Evolutionary conservation across 768 basidiomycete species (phyloP).

Genomic region (Leccinellum albellum): DNA sequence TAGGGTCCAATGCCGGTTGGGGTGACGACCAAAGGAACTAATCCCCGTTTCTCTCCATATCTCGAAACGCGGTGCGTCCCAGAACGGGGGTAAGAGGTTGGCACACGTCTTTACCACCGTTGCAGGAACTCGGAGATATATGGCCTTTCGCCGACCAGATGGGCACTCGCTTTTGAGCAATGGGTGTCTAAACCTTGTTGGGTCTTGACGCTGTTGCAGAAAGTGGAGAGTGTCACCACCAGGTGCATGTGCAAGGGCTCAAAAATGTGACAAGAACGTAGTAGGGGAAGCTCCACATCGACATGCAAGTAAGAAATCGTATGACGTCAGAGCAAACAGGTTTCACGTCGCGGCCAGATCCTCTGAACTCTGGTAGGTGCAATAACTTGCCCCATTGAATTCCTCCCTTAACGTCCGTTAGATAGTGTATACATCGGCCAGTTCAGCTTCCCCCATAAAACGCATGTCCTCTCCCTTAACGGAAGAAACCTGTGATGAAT

Average conservation of each 20-base stretch:
- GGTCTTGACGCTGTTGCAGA: too few species aligned
- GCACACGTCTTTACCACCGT: too few species aligned
- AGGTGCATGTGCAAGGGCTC: too few species aligned
- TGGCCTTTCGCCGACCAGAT: neutral
- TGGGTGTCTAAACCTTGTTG: too few species aligned
- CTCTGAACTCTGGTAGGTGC: too few species aligned
- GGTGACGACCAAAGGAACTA: neutral
- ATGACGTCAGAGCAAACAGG: neutral
- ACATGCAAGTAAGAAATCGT: neutral
- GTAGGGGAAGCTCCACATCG: too few species aligned
- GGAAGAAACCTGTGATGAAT: too few species aligned
- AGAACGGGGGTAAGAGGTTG: neutral
- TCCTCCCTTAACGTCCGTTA: neutral
- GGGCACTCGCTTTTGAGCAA: neutral
- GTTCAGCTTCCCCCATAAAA: neutral
- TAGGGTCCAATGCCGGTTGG: neutral
- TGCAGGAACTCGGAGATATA: neutral
- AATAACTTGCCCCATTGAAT: neutral
- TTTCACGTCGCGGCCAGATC: neutral
- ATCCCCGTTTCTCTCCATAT: neutral
- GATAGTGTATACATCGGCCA: neutral
- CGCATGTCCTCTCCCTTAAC: neutral
- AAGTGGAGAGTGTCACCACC: too few species aligned
- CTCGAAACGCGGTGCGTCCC: neutral
- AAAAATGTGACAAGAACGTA: too few species aligned